Evolutionary conservation across 106 monocot genomes (phyloP).

Genomic region (Acanthochlamys bracteata): DNA sequence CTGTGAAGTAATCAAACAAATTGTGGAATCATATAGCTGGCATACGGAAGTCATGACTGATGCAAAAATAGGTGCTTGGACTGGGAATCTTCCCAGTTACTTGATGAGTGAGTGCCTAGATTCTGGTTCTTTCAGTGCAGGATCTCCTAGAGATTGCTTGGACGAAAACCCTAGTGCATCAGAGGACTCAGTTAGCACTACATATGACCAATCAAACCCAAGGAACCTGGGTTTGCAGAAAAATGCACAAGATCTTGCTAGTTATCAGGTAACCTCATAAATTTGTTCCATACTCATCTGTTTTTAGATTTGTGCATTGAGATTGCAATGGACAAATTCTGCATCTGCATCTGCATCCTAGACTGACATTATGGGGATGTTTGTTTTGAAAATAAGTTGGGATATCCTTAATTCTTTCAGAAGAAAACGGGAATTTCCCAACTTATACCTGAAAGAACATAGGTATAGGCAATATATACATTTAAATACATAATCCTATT

Average conservation of each 20-base stretch:
- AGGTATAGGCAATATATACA: too few species aligned
- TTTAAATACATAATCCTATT: too few species aligned
- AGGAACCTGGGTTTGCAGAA: conserved; percentile 10
- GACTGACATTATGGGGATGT: too few species aligned
- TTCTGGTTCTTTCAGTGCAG: conserved; percentile 3
- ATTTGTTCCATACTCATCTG: too few species aligned
- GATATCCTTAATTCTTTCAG: too few species aligned
- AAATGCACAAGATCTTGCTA: conserved; percentile 63
- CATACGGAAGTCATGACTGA: conserved; percentile 50
- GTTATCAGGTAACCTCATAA: conserved; percentile 70
- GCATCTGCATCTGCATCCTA: too few species aligned
- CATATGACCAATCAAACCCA: conserved; percentile 7
- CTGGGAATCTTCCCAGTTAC: conserved; percentile 56
- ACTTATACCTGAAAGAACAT: too few species aligned
- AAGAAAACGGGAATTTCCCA: too few species aligned
- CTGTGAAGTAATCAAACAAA: conserved; percentile 45
- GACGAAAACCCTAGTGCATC: conserved; percentile 3
- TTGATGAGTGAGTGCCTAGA: conserved; percentile 18
- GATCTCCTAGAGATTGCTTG: background rate
- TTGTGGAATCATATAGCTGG: conserved; percentile 53
- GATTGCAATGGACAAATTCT: too few species aligned
- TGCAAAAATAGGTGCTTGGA: conserved; percentile 52
- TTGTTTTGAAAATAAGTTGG: too few species aligned
- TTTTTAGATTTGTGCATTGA: too few species aligned
- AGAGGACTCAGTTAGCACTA: conserved; percentile 4